Conservation (phyloP, 2,329 filamentous ascomycete species). For the Coniochaeta sp. region DNA sequence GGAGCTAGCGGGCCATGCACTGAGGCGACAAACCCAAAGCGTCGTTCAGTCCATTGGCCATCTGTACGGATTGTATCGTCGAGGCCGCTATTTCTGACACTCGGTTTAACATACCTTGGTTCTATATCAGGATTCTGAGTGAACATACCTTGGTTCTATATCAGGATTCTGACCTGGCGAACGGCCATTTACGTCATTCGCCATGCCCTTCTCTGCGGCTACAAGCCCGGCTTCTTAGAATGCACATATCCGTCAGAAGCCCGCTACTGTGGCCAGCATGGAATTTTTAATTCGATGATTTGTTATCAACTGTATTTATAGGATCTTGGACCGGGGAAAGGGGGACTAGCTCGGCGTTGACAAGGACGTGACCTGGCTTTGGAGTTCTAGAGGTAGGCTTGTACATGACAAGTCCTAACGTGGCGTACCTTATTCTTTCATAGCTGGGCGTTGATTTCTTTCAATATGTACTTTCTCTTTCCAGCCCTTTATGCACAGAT, state of each 20-base stretch:
- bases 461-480: background rate
- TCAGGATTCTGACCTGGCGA: no score
- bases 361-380: background rate
- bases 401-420: background rate
- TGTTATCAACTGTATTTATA: background rate
- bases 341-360: background rate
- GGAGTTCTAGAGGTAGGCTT: background rate
- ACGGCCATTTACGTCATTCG: no score
- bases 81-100: no score
- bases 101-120: no score
- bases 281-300: background rate
- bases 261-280: background rate
- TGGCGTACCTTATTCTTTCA: background rate
- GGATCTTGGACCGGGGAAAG: background rate
- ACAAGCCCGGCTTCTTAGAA: no score
- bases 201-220: no score
- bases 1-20: background rate
- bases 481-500: no score
- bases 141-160: no score
- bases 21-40: background rate
- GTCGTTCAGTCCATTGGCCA: background rate
- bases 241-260: background rate
- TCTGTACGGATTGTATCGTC: background rate
- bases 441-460: background rate
- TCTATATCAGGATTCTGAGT: no score